Evolutionary conservation across 495 filamentous ascomycete species (phyloP), one percentile per base, ranked within the genome.

Genomic region (Thermochaetoides thermophila): DNA sequence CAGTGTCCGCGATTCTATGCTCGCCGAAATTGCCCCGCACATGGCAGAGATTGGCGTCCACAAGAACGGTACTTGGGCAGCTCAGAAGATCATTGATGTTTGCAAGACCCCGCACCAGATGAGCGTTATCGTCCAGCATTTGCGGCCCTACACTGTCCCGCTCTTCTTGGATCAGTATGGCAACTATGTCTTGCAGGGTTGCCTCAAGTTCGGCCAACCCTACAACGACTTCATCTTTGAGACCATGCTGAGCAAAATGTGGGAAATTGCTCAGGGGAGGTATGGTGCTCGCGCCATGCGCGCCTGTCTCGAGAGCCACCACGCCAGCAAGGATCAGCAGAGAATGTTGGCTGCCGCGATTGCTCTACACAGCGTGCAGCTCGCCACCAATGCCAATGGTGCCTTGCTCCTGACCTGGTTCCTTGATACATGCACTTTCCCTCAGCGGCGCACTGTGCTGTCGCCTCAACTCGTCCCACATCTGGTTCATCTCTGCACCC

Each of bases 51-150:
- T 96, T 55, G 89, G 89, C 34, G 75, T 94, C 23, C 89, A 97
- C 67, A 97, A 97, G 66, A 97, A 97, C 45, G 89, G 89, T 26
- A 97, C 89, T 4, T 97, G 89, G 89, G 89, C 89, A 36, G 89
- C 86, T 0, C 89, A 97, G 57, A 97, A 96, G 70, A 96, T 97
- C 45, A 95, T 96, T 42, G 89, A 97, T 55, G 84, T 93, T 13
- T 81, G 83, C 42, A 78, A 85, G 53, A 81, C 78, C 2, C 78
- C 81, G 4, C 66, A 67, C 32, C 84, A 96, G 61, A 87, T 85
- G 74, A 58, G 67, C 21, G 66, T 83, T 53, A 84, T 95, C 44
- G 78, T 91, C 18, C 72, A 92, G 39, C 68, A 78, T 40, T 64
- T 97, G 18, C 74, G 79, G 7, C 75, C 82, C 1, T 94, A 91